Conservation (phyloP, 2,329 filamentous ascomycete genomes). For the Paecilomyces niveus region DNA sequence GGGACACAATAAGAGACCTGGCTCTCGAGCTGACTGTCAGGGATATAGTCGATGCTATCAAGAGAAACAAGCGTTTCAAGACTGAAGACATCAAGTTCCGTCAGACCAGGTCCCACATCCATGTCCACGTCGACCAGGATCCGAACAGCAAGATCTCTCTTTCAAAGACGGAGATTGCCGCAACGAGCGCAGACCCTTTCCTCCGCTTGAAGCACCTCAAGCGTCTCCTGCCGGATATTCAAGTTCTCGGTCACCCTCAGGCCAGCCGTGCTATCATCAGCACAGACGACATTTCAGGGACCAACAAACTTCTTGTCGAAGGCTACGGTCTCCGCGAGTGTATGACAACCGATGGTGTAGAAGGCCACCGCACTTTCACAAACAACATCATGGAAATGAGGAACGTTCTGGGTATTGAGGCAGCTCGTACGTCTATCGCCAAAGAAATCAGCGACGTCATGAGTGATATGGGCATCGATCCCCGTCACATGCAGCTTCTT, state of each 20-base stretch:
- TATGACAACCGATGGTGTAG: constrained; percentile 88
- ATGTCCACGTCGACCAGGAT: constrained; percentile 58
- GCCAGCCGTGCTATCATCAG: constrained; percentile 84
- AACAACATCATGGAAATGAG: constrained; percentile 89
- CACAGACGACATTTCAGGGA: constrained; percentile 61
- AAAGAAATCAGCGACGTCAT: constrained; percentile 84
- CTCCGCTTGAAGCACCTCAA: constrained; percentile 75
- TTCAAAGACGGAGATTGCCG: constrained; percentile 36
- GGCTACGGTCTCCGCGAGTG: constrained; percentile 84
- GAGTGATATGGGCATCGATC: constrained; percentile 91
- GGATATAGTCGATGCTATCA: constrained; percentile 71
- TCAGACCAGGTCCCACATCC: constrained; percentile 49
- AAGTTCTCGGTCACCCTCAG: constrained; percentile 83
- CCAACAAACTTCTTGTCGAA: constrained; percentile 76
- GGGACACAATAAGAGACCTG: constrained; percentile 68
- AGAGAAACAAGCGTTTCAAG: constrained; percentile 70
- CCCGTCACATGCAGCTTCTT: constrained; percentile 92
- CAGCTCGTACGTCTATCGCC: constrained; percentile 81
- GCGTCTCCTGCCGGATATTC: constrained; percentile 70
- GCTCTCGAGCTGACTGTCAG: constrained; percentile 69
- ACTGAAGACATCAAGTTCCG: constrained; percentile 58
- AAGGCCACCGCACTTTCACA: constrained; percentile 64
- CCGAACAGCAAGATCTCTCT: constrained; percentile 25
- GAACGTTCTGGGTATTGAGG: constrained; percentile 89
- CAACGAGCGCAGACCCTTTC: constrained; percentile 38